phyloP scores from a whole-genome alignment of 768 basidiomycete species.

The Tylopilus intermedius region DNA sequence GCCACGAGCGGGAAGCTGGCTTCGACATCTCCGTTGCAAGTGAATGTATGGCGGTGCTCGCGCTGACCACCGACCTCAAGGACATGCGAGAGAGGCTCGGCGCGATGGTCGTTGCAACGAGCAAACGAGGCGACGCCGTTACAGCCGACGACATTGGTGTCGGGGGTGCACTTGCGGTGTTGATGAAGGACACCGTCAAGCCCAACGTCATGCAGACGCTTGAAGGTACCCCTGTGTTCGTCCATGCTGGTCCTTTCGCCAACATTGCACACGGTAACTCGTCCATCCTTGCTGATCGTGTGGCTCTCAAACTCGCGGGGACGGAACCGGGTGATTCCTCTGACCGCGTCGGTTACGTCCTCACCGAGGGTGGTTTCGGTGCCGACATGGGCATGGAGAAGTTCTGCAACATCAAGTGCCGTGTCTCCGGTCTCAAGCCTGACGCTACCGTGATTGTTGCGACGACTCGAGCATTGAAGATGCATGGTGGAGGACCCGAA shows the following conservation, averaged over 20 bases:
- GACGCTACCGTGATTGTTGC: conserved; percentile 96
- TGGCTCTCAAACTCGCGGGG: conserved; percentile 95
- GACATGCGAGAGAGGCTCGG: conserved; percentile 94
- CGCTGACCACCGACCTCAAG: conserved; percentile 76
- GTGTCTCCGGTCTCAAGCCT: conserved; percentile 85
- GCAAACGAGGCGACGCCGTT: conserved; percentile 84
- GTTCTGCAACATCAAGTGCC: conserved; percentile 99
- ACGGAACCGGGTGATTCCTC: conserved; percentile 84
- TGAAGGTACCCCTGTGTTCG: conserved; percentile 98
- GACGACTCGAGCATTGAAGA: conserved; percentile 95
- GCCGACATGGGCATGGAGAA: conserved; percentile 99
- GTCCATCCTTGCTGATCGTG: conserved; percentile 94
- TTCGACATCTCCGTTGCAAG: conserved; percentile 98
- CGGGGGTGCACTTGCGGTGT: conserved; percentile 89
- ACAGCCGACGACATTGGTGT: conserved; percentile 97
- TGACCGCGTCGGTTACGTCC: conserved; percentile 84
- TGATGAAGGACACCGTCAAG: conserved; percentile 99
- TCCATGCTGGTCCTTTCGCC: conserved; percentile 97
- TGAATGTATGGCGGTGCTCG: conserved; percentile 97
- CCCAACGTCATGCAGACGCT: conserved; percentile 98
- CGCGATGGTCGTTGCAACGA: conserved; percentile 94
- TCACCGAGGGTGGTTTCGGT: conserved; percentile 98
- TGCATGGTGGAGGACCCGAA: conserved; percentile 98
- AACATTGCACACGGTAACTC: conserved; percentile 99
- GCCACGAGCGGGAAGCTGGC: conserved; percentile 81